Conservation (phyloP, 495 filamentous ascomycete species). For the Chaetomium tenue region DNA sequence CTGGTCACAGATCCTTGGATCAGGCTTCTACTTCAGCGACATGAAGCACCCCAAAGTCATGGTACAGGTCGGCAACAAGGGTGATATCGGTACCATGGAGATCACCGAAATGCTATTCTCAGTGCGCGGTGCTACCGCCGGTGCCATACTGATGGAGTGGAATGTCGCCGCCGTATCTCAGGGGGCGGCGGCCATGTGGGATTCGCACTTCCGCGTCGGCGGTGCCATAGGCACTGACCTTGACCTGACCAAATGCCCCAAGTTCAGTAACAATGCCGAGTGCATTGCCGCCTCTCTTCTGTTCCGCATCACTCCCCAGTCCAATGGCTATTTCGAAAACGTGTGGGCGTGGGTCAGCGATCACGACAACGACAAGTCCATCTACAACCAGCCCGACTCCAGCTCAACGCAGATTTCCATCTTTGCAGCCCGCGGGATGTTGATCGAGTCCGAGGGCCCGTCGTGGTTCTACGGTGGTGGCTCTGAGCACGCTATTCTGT, state of each 20-base stretch:
- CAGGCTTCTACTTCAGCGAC: conserved; percentile 47
- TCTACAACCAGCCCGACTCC: too few relatives aligned
- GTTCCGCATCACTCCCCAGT: conserved; percentile 68
- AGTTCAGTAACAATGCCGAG: conserved; percentile 26
- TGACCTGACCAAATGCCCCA: conserved; percentile 58
- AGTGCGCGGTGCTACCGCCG: conserved; percentile 68
- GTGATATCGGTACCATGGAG: conserved; percentile 73
- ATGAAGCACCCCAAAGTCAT: conserved; percentile 59
- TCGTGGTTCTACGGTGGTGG: too few relatives aligned
- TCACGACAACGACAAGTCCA: background rate
- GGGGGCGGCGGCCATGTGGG: conserved; percentile 11
- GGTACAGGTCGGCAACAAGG: conserved; percentile 68
- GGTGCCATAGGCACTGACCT: conserved; percentile 59
- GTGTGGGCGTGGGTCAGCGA: conserved; percentile 75
- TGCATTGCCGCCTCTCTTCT: conserved; percentile 50
- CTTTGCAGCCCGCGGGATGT: too few relatives aligned
- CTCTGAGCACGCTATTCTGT: too few relatives aligned
- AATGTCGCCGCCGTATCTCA: conserved; percentile 51
- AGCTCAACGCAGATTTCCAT: too few relatives aligned
- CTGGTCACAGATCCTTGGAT: conserved; percentile 43
- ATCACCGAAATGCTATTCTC: conserved; percentile 75
- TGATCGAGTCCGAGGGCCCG: too few relatives aligned
- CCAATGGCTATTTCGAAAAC: conserved; percentile 77
- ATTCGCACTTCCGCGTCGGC: conserved; percentile 22
- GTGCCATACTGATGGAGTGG: conserved; percentile 83